Base-by-base conservation (phyloP, 257 asterid species). In the Perilla frutescens region DNA sequence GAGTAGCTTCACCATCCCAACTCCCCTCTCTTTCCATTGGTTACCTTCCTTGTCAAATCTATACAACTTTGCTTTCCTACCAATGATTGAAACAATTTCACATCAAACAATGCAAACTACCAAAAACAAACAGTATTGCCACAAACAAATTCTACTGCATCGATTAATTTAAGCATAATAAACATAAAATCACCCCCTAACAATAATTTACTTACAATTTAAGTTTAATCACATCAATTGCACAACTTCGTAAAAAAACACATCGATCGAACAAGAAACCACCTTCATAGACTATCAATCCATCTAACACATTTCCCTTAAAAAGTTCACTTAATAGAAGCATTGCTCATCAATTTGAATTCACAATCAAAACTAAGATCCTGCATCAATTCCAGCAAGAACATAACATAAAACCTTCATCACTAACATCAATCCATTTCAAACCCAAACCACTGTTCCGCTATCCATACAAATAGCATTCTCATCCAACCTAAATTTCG, bases 11-110 rank as follows among this genome's bases (percentile, higher is more conserved):
- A 92, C 91, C 20, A 85, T 80, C 8, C 97, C 98, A 68, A 84
- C 98, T 47, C 98, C 98, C 76, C 97, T 92, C 83, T 92, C 97
- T 76, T 92, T 90, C 98, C 98, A 92, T 77, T 87, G 97, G 70
- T 72, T 82, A 62, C 93, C 97, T 58, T 90, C 98, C 81, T 83
- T 90, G 59, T 90, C 97, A 79, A 92, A 92, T 82, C 98, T 91
- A 75, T 92, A 92, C 66, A 93, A 73, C 88, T 93, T 93, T 1
- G 95, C 81, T 82, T 90, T 93, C 93, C 98, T 93, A 75, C 63
- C 13, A 76, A 66, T 5, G 9, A 20, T 7, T 32, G 3, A 77
- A 61, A 14, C 58, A 54, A 49, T 37, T 40, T 6, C 50, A 55
- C 8, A 51, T 57, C n/a, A 72, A 36, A 77, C 10, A 39, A 43